Evolutionary conservation across 768 basidiomycete species (phyloP).

Genomic region (Holtermanniella nyarrowii): DNA sequence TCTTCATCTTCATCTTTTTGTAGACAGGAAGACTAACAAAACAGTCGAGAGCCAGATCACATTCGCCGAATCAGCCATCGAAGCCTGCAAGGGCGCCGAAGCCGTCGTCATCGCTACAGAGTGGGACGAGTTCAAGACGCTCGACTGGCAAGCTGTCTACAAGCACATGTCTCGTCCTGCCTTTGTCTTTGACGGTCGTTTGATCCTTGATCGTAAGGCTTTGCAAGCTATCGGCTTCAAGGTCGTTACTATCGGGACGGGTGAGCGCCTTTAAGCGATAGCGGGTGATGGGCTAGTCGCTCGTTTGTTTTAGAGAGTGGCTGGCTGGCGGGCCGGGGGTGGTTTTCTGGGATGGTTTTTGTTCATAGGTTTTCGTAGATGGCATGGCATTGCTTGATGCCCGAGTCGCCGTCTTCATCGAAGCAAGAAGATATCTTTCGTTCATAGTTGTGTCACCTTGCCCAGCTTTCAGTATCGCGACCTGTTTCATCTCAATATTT

Average conservation of each 20-base stretch:
- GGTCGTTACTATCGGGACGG: constrained; percentile 43
- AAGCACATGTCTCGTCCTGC: constrained; percentile 92
- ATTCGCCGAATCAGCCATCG: constrained; percentile 63
- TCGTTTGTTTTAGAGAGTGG: not conserved
- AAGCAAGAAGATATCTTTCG: too few relatives aligned
- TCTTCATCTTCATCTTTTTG: too few relatives aligned
- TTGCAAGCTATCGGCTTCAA: constrained; percentile 82
- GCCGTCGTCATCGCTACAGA: constrained; percentile 90
- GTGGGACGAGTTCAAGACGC: constrained; percentile 90
- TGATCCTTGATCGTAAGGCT: constrained; percentile 71
- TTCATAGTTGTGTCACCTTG: too few relatives aligned
- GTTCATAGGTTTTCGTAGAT: not conserved
- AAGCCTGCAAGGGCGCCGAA: constrained; percentile 80
- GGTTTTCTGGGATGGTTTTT: not conserved
- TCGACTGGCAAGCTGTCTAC: constrained; percentile 81
- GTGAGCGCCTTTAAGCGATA: constrained; percentile 28
- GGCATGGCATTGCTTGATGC: not conserved
- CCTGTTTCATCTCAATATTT: too few relatives aligned
- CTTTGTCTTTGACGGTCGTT: constrained; percentile 70
- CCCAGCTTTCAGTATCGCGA: too few relatives aligned
- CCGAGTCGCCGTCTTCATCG: too few relatives aligned
- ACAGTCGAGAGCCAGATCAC: constrained; percentile 84
- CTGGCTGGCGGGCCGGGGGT: not conserved
- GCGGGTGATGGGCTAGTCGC: not conserved
- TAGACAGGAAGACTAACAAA: constrained; percentile 3